Evolutionary conservation across 73 alveolate genomes (phyloP).

Genomic region (Paraurostyla sp.): DNA sequence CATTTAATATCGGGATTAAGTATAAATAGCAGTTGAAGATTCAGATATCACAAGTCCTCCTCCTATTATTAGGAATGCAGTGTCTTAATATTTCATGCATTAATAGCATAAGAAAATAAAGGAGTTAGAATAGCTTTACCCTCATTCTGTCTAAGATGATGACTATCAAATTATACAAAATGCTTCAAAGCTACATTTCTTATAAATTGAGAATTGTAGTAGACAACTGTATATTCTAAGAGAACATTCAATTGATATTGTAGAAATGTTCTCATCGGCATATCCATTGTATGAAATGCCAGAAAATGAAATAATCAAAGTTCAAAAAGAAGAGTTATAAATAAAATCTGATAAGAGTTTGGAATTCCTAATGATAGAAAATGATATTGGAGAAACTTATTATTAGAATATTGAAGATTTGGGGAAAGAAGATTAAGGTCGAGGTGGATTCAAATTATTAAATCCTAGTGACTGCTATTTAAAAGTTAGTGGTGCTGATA

Average conservation of each 20-base stretch:
- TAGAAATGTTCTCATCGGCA: constrained; percentile 14
- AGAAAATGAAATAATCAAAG: background rate
- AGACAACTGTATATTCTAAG: constrained; percentile 23
- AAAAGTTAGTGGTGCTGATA: background rate
- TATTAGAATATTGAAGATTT: background rate
- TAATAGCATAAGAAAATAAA: background rate
- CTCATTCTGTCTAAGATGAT: constrained; percentile 1
- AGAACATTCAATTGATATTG: background rate
- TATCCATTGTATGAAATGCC: constrained; percentile 7
- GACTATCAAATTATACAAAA: background rate
- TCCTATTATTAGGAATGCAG: background rate
- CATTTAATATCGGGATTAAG: background rate
- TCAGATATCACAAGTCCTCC: background rate
- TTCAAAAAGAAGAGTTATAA: background rate
- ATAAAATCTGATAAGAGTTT: background rate
- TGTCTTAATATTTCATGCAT: background rate
- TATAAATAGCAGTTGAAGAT: background rate
- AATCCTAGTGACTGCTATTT: background rate
- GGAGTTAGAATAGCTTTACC: background rate
- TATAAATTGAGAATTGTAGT: constrained; percentile 9
- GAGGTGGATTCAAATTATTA: background rate
- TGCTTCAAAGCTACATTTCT: background rate
- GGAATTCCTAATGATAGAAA: background rate
- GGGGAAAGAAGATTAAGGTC: background rate
- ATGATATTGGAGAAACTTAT: constrained; percentile 1